A percentile compares a stretch with the other conserved stretches of the same genome.
Evolutionary conservation across 805 yeast species (phyloP).

Genomic region (Schizosaccharomyces cryophilus): DNA sequence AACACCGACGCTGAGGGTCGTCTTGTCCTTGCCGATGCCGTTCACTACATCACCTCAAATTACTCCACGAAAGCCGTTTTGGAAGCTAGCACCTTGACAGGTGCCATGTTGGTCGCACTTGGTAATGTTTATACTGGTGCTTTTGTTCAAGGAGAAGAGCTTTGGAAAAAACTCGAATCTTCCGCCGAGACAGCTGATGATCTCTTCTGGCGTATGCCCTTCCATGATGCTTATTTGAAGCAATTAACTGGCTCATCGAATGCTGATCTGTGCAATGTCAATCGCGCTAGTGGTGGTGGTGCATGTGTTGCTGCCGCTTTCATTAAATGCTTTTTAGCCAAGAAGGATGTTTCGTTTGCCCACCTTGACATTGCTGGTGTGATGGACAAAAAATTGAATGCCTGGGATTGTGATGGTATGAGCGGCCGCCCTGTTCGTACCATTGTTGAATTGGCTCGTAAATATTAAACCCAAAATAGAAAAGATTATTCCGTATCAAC

Average conservation of each 20-base stretch:
- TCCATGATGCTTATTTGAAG: conserved; percentile 1
- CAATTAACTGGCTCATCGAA: not conserved
- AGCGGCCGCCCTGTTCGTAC: conserved; percentile 1
- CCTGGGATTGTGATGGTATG: conserved; percentile 1
- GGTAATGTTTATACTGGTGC: conserved; percentile 1
- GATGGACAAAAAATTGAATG: not conserved
- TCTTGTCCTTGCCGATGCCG: conserved; percentile 1
- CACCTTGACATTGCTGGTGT: conserved; percentile 3
- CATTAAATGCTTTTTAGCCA: not conserved
- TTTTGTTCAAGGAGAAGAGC: not conserved
- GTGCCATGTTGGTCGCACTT: not conserved
- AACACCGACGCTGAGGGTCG: conserved; percentile 3
- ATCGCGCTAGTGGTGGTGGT: not conserved
- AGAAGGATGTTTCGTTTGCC: not conserved
- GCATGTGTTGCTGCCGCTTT: not conserved
- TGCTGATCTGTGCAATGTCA: conserved; percentile 2
- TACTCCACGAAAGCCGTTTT: not conserved
- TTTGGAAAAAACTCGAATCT: not conserved
- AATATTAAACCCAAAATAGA: not conserved
- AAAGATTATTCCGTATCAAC: too few species aligned
- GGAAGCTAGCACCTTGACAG: conserved; percentile 1
- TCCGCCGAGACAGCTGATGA: not conserved
- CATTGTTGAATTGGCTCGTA: not conserved
- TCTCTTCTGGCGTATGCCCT: conserved; percentile 2
- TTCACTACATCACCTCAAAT: not conserved